Base-by-base conservation (phyloP, 305 asterid genomes). In the Withania somnifera region DNA sequence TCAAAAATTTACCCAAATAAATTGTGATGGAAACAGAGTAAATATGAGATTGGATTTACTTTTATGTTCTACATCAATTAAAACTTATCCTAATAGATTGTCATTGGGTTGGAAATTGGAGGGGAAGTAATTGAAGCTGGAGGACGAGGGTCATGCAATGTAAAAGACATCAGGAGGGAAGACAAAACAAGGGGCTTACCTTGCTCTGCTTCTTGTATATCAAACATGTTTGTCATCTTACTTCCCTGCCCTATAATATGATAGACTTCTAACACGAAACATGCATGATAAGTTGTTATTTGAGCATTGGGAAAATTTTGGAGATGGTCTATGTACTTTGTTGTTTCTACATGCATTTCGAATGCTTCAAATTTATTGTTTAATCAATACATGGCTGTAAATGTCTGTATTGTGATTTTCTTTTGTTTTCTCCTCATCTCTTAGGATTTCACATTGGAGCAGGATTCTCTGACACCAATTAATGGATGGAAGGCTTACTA, bases 401-500 rank as follows among this genome's bases (percentile, higher is more conserved):
- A 75, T 50, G 78, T 82, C 11, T 42, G 34, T 15, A 20, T 28
- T 42, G 40, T 34, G 76, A 64, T 56, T 78, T 14, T 22, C n/a
- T 83, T 50, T 66, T 81, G 7, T 61, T 75, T 38, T 67, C 68
- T 77, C 34, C 60, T 78, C 82, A 71, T 75, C 64, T 77, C 50
- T 66, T 87, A 97, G 99, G 99, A 97, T 91, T 97, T 94, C 89
- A 94, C 98, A 17, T 80, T 91, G 87, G 98, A 97, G 91, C 99
- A 97, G 88, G 91, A 87, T 87, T 88, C 81, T 28, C 83, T 93
- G 71, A 90, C 85, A 63, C 99, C 98, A 30, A 87, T 90, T 50
- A 88, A 91, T 87, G 99, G 99, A 78, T 97, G 99, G 99, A 97
- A 97, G 89, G 97, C 98, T 77, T 95, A 97, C 85, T 97, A 95